A percentile compares a stretch with the other conserved stretches of the same genome.
Evolutionary conservation across 2,329 filamentous ascomycete species (phyloP).

Genomic region (Trichoderma arundinaceum): DNA sequence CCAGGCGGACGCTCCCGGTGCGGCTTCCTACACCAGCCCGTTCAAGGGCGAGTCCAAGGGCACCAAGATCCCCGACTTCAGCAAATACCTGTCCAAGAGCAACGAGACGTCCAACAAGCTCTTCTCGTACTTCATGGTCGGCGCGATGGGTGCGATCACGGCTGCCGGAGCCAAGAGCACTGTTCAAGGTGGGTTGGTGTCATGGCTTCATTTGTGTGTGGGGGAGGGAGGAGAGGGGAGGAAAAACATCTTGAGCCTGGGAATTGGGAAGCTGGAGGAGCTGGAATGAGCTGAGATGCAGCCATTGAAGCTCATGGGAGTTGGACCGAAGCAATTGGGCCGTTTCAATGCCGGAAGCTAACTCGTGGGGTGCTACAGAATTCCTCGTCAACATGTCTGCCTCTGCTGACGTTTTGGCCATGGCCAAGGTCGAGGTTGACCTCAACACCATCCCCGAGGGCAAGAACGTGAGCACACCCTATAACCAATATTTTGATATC

Average conservation of each 20-base stretch:
- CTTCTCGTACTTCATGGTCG: constrained; percentile 98
- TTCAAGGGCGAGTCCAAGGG: constrained; percentile 66
- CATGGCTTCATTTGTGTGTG: not conserved
- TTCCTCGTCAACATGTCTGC: constrained; percentile 99
- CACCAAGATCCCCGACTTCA: constrained; percentile 85
- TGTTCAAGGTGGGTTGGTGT: constrained; percentile 79
- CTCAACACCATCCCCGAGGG: constrained; percentile 92
- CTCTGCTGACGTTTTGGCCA: constrained; percentile 96
- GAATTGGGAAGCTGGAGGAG: not conserved
- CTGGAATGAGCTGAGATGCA: not conserved
- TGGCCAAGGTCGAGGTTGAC: constrained; percentile 99
- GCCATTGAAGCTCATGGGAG: constrained; percentile 16
- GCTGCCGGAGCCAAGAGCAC: constrained; percentile 97
- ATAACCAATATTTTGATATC: not conserved
- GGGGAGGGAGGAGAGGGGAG: not conserved
- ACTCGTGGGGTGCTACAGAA: constrained; percentile 62
- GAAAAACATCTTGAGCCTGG: not conserved
- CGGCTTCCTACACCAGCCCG: constrained; percentile 63
- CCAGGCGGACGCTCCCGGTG: constrained; percentile 54
- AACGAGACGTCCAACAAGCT: constrained; percentile 77
- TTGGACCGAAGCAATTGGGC: constrained; percentile 37
- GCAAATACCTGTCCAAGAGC: constrained; percentile 79
- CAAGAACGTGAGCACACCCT: constrained; percentile 83
- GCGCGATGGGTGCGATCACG: constrained; percentile 87
- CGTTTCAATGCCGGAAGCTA: constrained; percentile 40